These are phyloP conservation scores for Cladorrhinum samala DNA, from an alignment of 495 filamentous ascomycete species.

Conservation along the genomic window DNA sequence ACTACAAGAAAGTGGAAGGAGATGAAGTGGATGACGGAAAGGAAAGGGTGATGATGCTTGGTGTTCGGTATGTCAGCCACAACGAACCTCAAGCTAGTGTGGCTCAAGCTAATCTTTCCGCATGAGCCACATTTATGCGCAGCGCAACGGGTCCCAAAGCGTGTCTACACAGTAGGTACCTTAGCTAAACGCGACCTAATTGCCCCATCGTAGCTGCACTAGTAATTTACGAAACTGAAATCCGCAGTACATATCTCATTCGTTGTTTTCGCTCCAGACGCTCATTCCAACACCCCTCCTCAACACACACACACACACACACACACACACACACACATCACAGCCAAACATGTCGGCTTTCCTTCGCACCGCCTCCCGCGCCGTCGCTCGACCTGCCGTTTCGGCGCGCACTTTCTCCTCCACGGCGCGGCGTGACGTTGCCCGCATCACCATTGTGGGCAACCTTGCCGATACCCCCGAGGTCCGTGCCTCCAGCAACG, in stretches of 20 bases:
- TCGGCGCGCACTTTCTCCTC: constrained; percentile 50
- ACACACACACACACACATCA: neutral
- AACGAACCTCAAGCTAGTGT: neutral
- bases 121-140: neutral
- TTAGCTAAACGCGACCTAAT: too few species aligned
- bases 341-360: constrained; percentile 35
- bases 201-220: neutral
- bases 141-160: too few species aligned
- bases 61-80: neutral
- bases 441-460: constrained; percentile 65
- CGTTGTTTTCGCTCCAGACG: too few species aligned
- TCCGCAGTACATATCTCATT: too few species aligned
- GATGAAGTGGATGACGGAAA: neutral
- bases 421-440: constrained; percentile 52
- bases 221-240: neutral
- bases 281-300: neutral
- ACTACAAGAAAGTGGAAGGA: too few species aligned
- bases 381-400: constrained; percentile 26
- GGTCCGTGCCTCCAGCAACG: constrained; percentile 55
- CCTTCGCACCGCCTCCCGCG: constrained; percentile 35
- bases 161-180: too few species aligned
- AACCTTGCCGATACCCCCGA: constrained; percentile 67
- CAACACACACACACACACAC: neutral
- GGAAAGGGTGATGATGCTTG: neutral
- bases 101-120: neutral